These are phyloP conservation scores for Flaveria trinervia DNA, from an alignment of 129 eudicot species.

Conservation along the genomic window DNA sequence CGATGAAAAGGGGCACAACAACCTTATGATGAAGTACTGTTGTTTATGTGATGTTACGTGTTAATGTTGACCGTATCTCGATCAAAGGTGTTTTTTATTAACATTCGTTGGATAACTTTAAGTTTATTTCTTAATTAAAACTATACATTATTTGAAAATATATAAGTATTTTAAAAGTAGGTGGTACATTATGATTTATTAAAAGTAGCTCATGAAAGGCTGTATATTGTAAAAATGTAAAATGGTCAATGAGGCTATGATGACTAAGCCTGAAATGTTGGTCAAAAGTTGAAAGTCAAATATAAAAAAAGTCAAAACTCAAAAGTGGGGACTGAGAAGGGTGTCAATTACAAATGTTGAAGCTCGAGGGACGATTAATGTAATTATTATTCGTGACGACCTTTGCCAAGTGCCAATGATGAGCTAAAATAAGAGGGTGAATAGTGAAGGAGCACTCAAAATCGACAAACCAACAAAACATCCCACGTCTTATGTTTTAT, in stretches of 20 bases:
- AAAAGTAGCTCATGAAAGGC: background rate
- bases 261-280: background rate
- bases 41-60: too few species aligned
- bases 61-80: too few species aligned
- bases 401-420: background rate
- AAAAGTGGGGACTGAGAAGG: background rate
- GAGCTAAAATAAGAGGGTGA: slow-evolving; percentile 1
- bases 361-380: slow-evolving; percentile 16
- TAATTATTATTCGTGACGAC: background rate
- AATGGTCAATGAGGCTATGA: background rate
- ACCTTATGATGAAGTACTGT: too few species aligned
- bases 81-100: too few species aligned
- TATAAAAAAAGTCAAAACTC: background rate
- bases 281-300: background rate
- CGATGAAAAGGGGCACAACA: too few species aligned
- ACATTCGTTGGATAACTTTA: too few species aligned
- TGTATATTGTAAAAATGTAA: background rate
- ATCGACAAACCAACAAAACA: slow-evolving; percentile 41
- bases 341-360: background rate
- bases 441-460: slow-evolving; percentile 33
- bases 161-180: background rate
- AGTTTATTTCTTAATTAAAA: too few species aligned
- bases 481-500: slow-evolving; percentile 43
- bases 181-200: background rate
- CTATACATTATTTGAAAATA: too few species aligned